These are phyloP conservation scores for Heliocybe sulcata DNA, from an alignment of 1,284 basidiomycete genomes.

Conservation along the genomic window DNA sequence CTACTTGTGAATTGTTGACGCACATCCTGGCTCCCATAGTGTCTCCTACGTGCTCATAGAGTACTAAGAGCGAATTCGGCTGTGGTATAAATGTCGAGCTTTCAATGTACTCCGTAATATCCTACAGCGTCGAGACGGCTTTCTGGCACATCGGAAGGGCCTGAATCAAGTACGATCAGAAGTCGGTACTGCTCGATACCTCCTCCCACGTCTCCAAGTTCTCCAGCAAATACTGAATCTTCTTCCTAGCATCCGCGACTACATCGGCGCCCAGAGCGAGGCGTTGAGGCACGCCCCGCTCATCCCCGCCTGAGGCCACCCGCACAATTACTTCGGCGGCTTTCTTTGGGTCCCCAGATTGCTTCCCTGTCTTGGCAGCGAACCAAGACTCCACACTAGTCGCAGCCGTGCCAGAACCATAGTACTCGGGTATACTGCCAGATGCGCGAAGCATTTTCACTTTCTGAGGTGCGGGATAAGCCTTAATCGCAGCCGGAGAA, in stretches of 20 bases:
- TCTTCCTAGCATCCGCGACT: not conserved
- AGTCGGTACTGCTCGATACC: conserved; percentile 1
- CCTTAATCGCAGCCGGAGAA: not conserved
- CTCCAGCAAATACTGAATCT: not conserved
- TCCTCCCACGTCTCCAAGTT: conserved; percentile 1
- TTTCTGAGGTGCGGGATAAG: not conserved
- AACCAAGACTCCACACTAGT: not conserved
- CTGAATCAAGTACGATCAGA: too few species aligned
- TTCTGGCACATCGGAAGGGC: too few species aligned
- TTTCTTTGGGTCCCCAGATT: conserved; percentile 1
- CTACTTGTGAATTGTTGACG: too few species aligned
- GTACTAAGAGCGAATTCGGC: too few species aligned
- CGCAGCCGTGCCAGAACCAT: not conserved
- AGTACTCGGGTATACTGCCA: not conserved
- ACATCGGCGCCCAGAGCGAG: not conserved
- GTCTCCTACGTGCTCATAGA: too few species aligned
- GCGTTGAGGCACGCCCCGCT: not conserved
- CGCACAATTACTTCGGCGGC: conserved; percentile 1
- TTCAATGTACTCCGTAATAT: too few species aligned
- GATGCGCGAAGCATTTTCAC: not conserved
- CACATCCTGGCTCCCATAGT: too few species aligned
- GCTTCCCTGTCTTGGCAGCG: not conserved
- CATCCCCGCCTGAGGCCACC: not conserved
- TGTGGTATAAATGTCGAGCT: too few species aligned
- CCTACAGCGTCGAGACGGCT: too few species aligned